Percentiles rank a stretch among this genome's conserved stretches.
These are phyloP conservation scores for Saccharomycopsis schoenii DNA, from an alignment of 805 yeast species.

Conservation along the genomic window DNA sequence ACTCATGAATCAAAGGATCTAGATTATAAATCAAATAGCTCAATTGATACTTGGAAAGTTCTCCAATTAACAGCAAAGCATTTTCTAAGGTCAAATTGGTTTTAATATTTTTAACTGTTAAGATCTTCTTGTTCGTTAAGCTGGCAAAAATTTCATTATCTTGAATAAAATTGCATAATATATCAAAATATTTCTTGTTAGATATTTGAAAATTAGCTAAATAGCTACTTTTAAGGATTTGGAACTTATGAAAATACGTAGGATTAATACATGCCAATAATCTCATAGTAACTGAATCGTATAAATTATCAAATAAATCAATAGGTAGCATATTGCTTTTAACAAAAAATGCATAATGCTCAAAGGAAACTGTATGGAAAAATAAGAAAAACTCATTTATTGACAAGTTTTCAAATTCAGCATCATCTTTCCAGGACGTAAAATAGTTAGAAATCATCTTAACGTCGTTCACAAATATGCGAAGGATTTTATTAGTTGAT, in stretches of 20 bases:
- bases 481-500: not conserved
- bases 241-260: not conserved
- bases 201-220: not conserved
- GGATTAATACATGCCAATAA: conserved; percentile 7
- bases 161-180: conserved; percentile 3
- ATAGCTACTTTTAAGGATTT: not conserved
- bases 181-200: not conserved
- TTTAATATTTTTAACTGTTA: not conserved
- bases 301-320: not conserved
- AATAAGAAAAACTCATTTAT: not conserved
- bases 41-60: not conserved
- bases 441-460: not conserved
- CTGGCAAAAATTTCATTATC: not conserved
- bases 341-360: not conserved
- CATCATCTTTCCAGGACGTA: not conserved
- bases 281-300: not conserved
- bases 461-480: not conserved
- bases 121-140: not conserved
- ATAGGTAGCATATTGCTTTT: not conserved
- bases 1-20: not conserved
- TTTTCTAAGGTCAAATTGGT: conserved; percentile 3
- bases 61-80: not conserved
- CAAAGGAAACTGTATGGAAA: not conserved
- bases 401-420: not conserved
- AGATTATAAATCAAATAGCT: conserved; percentile 2